Conservation (phyloP, 2,329 filamentous ascomycete species). For the Pleurostoma richardsiae region DNA sequence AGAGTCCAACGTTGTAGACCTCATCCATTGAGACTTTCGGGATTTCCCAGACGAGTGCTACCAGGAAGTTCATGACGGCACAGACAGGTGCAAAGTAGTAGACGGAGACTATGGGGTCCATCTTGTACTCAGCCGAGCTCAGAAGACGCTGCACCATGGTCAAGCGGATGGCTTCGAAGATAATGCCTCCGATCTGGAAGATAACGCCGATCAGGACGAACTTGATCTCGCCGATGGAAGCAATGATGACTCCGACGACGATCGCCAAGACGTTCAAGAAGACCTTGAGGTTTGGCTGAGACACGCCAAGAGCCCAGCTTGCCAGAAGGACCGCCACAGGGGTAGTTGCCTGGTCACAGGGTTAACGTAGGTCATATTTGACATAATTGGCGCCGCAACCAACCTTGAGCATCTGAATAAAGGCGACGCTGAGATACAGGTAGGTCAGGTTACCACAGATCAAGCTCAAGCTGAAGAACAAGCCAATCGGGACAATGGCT, state of each 20-base stretch:
- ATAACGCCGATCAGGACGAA: conserved; percentile 79
- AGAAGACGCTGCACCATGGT: conserved; percentile 81
- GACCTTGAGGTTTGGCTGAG: conserved; percentile 77
- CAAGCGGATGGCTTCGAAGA: conserved; percentile 77
- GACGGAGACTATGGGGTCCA: conserved; percentile 82
- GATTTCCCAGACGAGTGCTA: conserved; percentile 70
- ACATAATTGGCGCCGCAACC: conserved; percentile 8
- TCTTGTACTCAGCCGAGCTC: conserved; percentile 82
- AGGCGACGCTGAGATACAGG: conserved; percentile 89
- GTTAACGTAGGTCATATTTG: neutral
- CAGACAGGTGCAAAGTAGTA: conserved; percentile 89
- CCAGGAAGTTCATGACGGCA: conserved; percentile 72
- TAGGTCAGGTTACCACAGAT: conserved; percentile 97
- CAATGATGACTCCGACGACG: conserved; percentile 89
- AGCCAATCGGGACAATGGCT: conserved; percentile 88
- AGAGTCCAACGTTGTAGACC: conserved; percentile 67
- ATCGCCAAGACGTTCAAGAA: conserved; percentile 93
- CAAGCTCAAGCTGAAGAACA: conserved; percentile 93
- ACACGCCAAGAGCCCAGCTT: conserved; percentile 82
- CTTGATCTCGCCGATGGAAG: conserved; percentile 91
- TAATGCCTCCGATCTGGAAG: conserved; percentile 72
- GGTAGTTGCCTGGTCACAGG: conserved; percentile 67
- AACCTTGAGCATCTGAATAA: conserved; percentile 99
- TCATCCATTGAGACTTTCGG: conserved; percentile 65
- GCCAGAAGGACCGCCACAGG: conserved; percentile 89